These are phyloP conservation scores for Malassezia obtusa DNA, from an alignment of 1,284 basidiomycete species.

Conservation along the genomic window DNA sequence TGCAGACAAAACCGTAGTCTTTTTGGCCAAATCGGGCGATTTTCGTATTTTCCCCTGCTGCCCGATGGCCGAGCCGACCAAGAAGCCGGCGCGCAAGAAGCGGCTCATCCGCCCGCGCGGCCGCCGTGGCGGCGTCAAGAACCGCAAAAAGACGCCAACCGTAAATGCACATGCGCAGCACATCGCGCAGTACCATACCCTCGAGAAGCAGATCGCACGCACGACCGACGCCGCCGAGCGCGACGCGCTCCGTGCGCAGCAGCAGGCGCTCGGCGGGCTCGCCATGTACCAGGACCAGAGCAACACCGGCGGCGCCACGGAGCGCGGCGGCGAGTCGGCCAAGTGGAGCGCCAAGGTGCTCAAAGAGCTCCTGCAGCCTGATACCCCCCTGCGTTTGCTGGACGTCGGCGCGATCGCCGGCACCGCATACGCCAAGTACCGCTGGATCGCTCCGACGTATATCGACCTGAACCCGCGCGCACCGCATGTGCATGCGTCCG, in stretches of 20 bases:
- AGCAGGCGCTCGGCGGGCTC: slow-evolving; percentile 34
- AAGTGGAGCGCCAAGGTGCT: slow-evolving; percentile 41
- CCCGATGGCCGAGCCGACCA: not conserved
- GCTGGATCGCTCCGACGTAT: slow-evolving; percentile 45
- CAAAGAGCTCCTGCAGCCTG: slow-evolving; percentile 8
- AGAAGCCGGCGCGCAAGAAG: not conserved
- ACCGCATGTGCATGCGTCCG: slow-evolving; percentile 40
- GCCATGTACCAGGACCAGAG: slow-evolving; percentile 39
- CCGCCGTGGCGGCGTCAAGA: slow-evolving; percentile 40
- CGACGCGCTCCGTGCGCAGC: slow-evolving; percentile 21
- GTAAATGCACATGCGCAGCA: slow-evolving; percentile 22
- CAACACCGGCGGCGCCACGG: slow-evolving; percentile 21
- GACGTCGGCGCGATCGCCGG: slow-evolving; percentile 50
- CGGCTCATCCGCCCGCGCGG: slow-evolving; percentile 35
- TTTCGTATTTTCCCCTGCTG: not conserved
- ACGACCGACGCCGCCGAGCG: slow-evolving; percentile 22
- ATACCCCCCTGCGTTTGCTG: slow-evolving; percentile 31
- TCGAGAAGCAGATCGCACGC: slow-evolving; percentile 41
- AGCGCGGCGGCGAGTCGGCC: slow-evolving; percentile 24
- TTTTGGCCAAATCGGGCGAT: not conserved
- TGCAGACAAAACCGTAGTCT: not conserved
- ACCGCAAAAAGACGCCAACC: slow-evolving; percentile 18
- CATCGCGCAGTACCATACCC: slow-evolving; percentile 39
- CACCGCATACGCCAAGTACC: slow-evolving; percentile 46
- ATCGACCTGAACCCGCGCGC: slow-evolving; percentile 50